phyloP scores from a whole-genome alignment of 495 filamentous ascomycete species.

The Hyaloscypha hepaticicola region DNA sequence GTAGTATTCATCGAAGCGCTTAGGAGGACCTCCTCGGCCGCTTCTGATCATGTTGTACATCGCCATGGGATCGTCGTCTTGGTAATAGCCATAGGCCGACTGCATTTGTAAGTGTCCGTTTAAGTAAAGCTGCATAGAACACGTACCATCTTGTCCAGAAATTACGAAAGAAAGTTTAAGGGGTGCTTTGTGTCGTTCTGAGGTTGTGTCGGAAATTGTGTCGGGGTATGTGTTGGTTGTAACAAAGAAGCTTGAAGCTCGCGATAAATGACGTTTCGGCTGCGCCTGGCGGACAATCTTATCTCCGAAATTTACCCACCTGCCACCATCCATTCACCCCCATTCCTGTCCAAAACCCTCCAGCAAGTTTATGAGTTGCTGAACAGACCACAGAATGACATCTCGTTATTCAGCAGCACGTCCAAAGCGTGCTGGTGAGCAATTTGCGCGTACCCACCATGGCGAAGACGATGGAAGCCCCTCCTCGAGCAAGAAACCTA shows the following conservation, averaged over 20 bases:
- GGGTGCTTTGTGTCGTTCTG: background rate
- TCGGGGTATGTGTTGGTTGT: no score
- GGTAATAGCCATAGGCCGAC: constrained; percentile 49
- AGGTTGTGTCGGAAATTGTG: background rate
- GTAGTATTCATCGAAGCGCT: constrained; percentile 94
- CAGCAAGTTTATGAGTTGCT: constrained; percentile 1
- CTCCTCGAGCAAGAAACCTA: constrained; percentile 70
- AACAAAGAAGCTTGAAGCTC: constrained; percentile 23
- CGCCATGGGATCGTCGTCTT: constrained; percentile 57
- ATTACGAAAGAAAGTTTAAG: background rate
- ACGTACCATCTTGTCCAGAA: constrained; percentile 30
- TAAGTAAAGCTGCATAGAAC: background rate
- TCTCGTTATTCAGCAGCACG: constrained; percentile 62
- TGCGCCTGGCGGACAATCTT: constrained; percentile 24
- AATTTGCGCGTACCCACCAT: constrained; percentile 71
- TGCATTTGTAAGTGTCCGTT: constrained; percentile 13
- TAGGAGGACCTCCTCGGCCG: constrained; percentile 21
- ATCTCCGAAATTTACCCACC: constrained; percentile 4
- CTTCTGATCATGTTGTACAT: constrained; percentile 44
- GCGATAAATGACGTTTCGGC: constrained; percentile 28
- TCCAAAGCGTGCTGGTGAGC: constrained; percentile 79
- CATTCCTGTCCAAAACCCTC: background rate
- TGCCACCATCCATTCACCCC: background rate
- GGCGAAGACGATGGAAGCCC: constrained; percentile 49
- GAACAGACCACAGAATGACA: constrained; percentile 49